phyloP scores from a whole-genome alignment of 1,284 basidiomycete species.

The Cryptococcus wingfieldii region DNA sequence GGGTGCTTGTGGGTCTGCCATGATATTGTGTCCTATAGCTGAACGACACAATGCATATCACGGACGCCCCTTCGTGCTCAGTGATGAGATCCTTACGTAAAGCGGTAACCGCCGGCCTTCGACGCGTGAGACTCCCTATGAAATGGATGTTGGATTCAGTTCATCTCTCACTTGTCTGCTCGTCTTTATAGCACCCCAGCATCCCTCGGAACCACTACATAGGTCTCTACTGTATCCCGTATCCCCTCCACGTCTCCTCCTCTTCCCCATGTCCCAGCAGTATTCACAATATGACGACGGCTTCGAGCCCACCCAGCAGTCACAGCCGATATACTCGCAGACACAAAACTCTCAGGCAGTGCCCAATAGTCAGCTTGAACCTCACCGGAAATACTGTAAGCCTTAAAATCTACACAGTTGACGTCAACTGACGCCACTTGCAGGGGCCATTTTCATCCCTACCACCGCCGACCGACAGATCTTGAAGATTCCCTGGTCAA shows the following conservation, averaged over 20 bases:
- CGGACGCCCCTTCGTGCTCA: no score
- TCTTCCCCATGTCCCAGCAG: conserved; percentile 11
- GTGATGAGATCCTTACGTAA: neutral
- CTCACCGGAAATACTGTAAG: conserved; percentile 47
- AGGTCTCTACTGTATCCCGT: neutral
- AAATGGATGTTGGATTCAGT: no score
- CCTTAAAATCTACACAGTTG: neutral
- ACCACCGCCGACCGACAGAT: conserved; percentile 37
- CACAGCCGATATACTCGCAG: conserved; percentile 34
- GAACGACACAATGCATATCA: no score
- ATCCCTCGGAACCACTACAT: neutral
- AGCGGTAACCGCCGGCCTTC: neutral
- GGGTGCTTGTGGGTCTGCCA: neutral
- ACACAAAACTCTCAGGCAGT: conserved; percentile 35
- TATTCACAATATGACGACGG: conserved; percentile 27
- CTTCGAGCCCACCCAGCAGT: conserved; percentile 43
- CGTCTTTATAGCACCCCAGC: no score
- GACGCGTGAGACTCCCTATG: neutral
- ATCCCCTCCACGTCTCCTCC: neutral
- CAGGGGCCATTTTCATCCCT: conserved; percentile 49
- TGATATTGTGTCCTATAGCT: neutral
- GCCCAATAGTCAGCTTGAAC: conserved; percentile 40
- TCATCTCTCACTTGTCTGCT: no score
- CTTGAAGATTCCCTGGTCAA: conserved; percentile 46
- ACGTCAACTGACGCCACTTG: neutral